A percentile compares a stretch with the other conserved stretches of the same genome.
phyloP scores from a whole-genome alignment of 2,329 filamentous ascomycete species.

The Cercospora citrullina region DNA sequence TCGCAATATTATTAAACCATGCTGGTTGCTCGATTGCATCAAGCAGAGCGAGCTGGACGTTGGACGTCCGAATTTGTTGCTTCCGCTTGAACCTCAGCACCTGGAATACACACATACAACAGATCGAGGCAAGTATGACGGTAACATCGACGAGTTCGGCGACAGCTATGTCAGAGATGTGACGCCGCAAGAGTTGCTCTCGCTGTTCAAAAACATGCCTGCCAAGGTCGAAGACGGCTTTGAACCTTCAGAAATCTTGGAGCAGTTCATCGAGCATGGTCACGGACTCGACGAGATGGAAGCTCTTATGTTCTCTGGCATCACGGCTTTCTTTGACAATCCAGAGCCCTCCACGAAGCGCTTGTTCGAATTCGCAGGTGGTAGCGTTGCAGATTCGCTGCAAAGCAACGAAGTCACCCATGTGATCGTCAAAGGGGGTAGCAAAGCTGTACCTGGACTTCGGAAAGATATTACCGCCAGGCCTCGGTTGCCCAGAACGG shows the following conservation, averaged over 20 bases:
- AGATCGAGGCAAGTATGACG: constrained; percentile 55
- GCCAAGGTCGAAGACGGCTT: constrained; percentile 51
- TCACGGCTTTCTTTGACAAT: constrained; percentile 47
- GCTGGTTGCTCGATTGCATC: constrained; percentile 83
- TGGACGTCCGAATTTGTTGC: constrained; percentile 56
- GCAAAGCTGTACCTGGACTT: constrained; percentile 39
- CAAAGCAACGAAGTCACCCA: constrained; percentile 66
- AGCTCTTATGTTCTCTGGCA: constrained; percentile 55
- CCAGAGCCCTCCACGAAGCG: constrained; percentile 36
- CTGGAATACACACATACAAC: constrained; percentile 68
- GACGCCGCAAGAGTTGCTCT: constrained; percentile 61
- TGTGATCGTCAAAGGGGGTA: constrained; percentile 57
- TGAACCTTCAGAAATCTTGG: constrained; percentile 54
- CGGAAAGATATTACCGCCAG: constrained; percentile 19
- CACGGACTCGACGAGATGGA: constrained; percentile 55
- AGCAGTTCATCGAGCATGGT: constrained; percentile 56
- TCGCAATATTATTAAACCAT: constrained; percentile 72
- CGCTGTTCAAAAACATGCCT: constrained; percentile 53
- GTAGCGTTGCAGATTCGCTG: constrained; percentile 54
- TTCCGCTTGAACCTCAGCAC: constrained; percentile 69
- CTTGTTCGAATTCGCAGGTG: constrained; percentile 66
- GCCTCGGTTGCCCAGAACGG: constrained; percentile 64
- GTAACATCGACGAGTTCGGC: constrained; percentile 71
- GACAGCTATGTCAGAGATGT: constrained; percentile 81
- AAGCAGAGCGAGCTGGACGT: constrained; percentile 53